phyloP scores from a whole-genome alignment of 2,329 filamentous ascomycete species.

The Gremmenia infestans region DNA sequence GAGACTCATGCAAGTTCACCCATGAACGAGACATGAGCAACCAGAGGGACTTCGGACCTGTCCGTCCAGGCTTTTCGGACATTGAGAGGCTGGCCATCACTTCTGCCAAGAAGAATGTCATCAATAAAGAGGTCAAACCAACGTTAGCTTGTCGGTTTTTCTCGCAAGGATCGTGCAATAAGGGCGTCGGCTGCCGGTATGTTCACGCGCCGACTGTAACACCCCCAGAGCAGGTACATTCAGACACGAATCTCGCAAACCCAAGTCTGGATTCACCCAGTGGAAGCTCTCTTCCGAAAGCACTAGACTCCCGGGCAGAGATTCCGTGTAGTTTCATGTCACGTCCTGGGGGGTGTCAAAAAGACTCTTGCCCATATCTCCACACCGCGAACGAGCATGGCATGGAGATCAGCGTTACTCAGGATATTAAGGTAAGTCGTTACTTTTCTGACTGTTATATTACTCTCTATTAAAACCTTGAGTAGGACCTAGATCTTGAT shows the following conservation, averaged over 20 bases:
- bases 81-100: no score
- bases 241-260: no score
- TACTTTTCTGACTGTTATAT: slow-evolving; percentile 1
- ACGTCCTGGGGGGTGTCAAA: slow-evolving; percentile 8
- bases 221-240: no score
- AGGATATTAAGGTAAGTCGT: slow-evolving; percentile 5
- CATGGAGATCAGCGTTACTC: slow-evolving; percentile 1
- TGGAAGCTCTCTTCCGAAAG: not conserved
- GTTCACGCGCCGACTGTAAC: no score
- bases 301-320: slow-evolving; percentile 9
- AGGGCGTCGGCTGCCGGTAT: no score
- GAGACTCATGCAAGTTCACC: slow-evolving; percentile 12
- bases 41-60: no score
- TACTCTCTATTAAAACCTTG: slow-evolving; percentile 9
- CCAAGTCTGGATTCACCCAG: no score
- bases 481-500: slow-evolving; percentile 12
- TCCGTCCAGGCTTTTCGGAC: no score
- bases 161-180: no score
- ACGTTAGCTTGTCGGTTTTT: no score
- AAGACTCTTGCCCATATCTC: slow-evolving; percentile 9
- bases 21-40: slow-evolving; percentile 5
- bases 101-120: no score
- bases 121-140: no score
- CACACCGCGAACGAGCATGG: not conserved
- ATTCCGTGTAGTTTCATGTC: slow-evolving; percentile 9